Evolutionary conservation across 148 eudicot species (phyloP).

Genomic region (Mesembryanthemum crystallinum): DNA sequence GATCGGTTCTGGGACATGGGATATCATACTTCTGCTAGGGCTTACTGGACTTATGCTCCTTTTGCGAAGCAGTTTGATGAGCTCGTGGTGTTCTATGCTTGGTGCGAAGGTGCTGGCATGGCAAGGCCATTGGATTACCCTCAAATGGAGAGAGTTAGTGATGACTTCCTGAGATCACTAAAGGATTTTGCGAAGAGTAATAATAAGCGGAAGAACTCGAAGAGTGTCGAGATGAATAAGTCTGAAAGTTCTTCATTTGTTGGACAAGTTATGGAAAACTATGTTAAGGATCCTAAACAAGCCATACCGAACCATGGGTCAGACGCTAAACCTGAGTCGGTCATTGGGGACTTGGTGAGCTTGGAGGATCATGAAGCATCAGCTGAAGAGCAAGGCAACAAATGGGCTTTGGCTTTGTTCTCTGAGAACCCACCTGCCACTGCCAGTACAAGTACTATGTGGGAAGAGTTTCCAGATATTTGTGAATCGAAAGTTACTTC

Average conservation of each 20-base stretch:
- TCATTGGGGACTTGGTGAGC: conserved; percentile 40
- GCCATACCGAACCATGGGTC: conserved; percentile 16
- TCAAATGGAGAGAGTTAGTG: conserved; percentile 45
- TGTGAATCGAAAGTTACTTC: conserved; percentile 27
- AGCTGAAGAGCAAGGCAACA: conserved; percentile 36
- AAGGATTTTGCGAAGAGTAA: conserved; percentile 47
- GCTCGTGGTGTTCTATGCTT: conserved; percentile 42
- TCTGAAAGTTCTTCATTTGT: not conserved
- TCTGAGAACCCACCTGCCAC: conserved; percentile 18
- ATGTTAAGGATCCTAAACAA: conserved; percentile 17
- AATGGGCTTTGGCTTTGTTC: conserved; percentile 41
- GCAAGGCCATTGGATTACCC: conserved; percentile 51
- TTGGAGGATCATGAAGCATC: conserved; percentile 36
- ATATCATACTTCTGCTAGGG: conserved; percentile 43
- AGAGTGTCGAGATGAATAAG: conserved; percentile 23
- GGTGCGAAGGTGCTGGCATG: conserved; percentile 55
- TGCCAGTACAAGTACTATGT: conserved; percentile 23
- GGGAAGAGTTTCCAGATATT: conserved; percentile 40
- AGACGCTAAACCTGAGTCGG: conserved; percentile 21
- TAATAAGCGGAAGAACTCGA: conserved; percentile 18
- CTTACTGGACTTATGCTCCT: conserved; percentile 46
- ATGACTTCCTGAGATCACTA: conserved; percentile 41
- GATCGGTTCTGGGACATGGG: conserved; percentile 52
- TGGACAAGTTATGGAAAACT: too few relatives aligned
- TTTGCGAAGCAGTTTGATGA: conserved; percentile 58